Base-by-base conservation (phyloP, 2,329 filamentous ascomycete species). In the Nothophaeocryptopus gaeumannii region DNA sequence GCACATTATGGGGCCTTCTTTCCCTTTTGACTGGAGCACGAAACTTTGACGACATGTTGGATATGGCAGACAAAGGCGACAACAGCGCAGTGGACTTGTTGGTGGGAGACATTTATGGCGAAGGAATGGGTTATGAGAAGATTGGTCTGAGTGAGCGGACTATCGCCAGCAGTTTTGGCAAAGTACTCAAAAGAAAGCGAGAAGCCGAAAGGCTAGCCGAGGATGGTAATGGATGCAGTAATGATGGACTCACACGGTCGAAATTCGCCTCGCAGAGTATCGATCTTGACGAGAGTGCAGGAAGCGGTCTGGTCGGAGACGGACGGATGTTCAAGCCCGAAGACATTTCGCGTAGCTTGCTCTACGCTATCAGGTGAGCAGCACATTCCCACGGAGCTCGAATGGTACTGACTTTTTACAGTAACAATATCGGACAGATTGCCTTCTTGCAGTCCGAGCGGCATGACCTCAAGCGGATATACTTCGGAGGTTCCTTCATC, bases 381-480 rank as follows among this genome's bases (percentile, higher is more conserved):
- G 9, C 8, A 9, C 10, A 10, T 30, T 29, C n/a, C n/a, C n/a
- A n/a, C n/a, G n/a, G n/a, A n/a, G n/a, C n/a, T n/a, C n/a, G n/a
- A n/a, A n/a, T n/a, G n/a, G n/a, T n/a, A n/a, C n/a, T 2, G 11
- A 9, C 31, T 33, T 10, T 9, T 39, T 39, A 30, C 60, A 92
- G 87, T 68, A 97, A 97, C 75, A 97, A 97, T 72, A 96, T 97
- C 57, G 93, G 93, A 12, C 93, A 99, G 74, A 95, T 99, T 62
- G 90, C 93, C 37, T 96, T 93, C 69, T 78, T 99, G n/a, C 93
- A 97, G 67, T 93, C 89, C 5, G 91, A 96, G 68, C 93, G 96
- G 66, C 92, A 99, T 72, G 82, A 86, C 39, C 77, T 97, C 20
- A 86, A 88, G 56, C 84, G 92, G 65, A 97, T 99, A 54, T 99